Percentiles rank a stretch among this genome's conserved stretches.
These are phyloP conservation scores for Linnemannia exigua DNA, from an alignment of 192 early-diverging fungal species.

Conservation along the genomic window DNA sequence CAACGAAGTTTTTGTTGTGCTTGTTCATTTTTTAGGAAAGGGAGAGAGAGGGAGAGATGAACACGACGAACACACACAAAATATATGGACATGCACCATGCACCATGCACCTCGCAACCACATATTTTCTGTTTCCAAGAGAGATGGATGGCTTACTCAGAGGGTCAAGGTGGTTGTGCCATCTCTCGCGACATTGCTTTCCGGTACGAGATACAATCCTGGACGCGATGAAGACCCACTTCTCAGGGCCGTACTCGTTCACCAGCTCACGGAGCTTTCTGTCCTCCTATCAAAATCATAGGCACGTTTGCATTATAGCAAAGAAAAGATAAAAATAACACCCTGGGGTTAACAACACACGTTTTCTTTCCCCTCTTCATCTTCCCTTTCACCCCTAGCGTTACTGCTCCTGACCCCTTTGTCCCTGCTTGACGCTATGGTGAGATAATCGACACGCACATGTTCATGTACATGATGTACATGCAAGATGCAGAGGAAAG, in stretches of 20 bases:
- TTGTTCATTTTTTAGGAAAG: background rate
- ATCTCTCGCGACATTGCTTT: conserved; percentile 53
- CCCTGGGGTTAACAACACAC: too few relatives aligned
- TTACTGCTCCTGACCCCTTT: background rate
- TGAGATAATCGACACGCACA: too few relatives aligned
- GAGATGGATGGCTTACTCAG: conserved; percentile 33
- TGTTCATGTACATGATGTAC: too few relatives aligned
- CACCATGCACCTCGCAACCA: background rate
- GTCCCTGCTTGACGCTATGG: too few relatives aligned
- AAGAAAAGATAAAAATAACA: background rate
- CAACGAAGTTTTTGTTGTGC: background rate
- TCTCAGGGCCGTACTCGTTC: conserved; percentile 52
- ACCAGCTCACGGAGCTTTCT: conserved; percentile 41
- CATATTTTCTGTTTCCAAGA: background rate
- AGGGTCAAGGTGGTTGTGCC: conserved; percentile 54
- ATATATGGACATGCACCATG: too few relatives aligned
- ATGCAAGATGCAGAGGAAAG: background rate
- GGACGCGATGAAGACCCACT: conserved; percentile 57
- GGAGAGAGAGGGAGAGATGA: background rate
- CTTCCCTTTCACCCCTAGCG: too few relatives aligned
- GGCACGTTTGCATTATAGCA: background rate
- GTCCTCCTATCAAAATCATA: conserved; percentile 40
- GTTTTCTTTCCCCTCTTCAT: too few relatives aligned
- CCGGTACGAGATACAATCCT: conserved; percentile 50
- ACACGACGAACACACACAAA: background rate